Evolutionary conservation across 495 filamentous ascomycete species (phyloP).

Genomic region (Cercophora scortea): DNA sequence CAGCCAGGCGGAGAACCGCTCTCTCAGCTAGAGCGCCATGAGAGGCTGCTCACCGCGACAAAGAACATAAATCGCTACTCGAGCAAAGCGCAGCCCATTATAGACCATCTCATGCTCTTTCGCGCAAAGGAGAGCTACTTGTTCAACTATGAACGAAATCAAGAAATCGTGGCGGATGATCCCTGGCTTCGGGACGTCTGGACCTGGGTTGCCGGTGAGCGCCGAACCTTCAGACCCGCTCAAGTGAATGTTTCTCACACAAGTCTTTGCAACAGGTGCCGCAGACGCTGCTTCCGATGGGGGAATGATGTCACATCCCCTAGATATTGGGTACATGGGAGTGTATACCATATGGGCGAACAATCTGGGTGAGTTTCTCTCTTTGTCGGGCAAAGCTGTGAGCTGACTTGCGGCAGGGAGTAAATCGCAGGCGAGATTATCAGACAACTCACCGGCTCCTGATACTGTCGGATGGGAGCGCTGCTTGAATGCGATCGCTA

Average conservation of each 20-base stretch:
- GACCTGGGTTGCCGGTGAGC: slow-evolving; percentile 65
- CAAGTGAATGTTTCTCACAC: not conserved
- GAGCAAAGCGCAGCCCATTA: slow-evolving; percentile 25
- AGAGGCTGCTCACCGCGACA: slow-evolving; percentile 39
- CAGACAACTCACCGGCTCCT: slow-evolving; percentile 29
- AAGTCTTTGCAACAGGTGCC: slow-evolving; percentile 43
- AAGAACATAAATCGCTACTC: slow-evolving; percentile 29
- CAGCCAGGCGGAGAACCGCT: slow-evolving; percentile 9
- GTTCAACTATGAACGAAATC: slow-evolving; percentile 65
- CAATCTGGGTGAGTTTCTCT: slow-evolving; percentile 49
- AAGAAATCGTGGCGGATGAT: slow-evolving; percentile 60
- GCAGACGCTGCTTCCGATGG: slow-evolving; percentile 54
- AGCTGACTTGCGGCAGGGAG: slow-evolving; percentile 16
- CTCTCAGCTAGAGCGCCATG: slow-evolving; percentile 36
- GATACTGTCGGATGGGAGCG: slow-evolving; percentile 42
- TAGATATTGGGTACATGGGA: slow-evolving; percentile 83
- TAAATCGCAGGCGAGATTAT: slow-evolving; percentile 32
- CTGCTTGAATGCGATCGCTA: slow-evolving; percentile 38
- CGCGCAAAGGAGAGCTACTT: slow-evolving; percentile 67
- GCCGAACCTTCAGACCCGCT: not conserved
- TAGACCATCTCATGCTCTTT: slow-evolving; percentile 39
- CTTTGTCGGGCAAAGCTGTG: slow-evolving; percentile 2
- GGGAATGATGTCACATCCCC: slow-evolving; percentile 62
- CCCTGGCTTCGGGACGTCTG: slow-evolving; percentile 69
- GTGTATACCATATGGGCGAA: slow-evolving; percentile 75